Conservation (phyloP, 2,329 filamentous ascomycete species). For the Ophiostoma sp. region DNA sequence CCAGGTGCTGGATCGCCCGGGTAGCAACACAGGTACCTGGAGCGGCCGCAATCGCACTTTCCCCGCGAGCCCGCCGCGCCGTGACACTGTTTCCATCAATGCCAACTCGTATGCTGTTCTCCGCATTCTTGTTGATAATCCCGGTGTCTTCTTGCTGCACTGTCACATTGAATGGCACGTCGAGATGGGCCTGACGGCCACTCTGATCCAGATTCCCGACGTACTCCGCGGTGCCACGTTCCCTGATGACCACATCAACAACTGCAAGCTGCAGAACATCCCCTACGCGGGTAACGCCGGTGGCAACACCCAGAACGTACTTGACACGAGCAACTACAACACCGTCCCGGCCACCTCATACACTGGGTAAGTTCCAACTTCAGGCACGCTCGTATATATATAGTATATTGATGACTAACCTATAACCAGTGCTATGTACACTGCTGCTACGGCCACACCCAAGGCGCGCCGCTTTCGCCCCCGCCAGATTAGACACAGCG, state of each 20-base stretch:
- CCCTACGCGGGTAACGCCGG: constrained; percentile 60
- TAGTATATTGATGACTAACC: not conserved
- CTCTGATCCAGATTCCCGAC: constrained; percentile 52
- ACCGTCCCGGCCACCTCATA: constrained; percentile 45
- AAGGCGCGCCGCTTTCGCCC: constrained; percentile 13
- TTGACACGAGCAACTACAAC: constrained; percentile 50
- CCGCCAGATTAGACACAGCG: constrained; percentile 14
- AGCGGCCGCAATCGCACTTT: constrained; percentile 31
- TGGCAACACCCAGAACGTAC: constrained; percentile 52
- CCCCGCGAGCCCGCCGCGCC: constrained; percentile 31
- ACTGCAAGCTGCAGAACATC: constrained; percentile 42
- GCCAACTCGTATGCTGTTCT: constrained; percentile 44
- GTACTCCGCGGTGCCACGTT: constrained; percentile 51
- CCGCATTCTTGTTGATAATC: constrained; percentile 48
- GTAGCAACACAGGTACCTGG: constrained; percentile 36
- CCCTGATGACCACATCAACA: constrained; percentile 51
- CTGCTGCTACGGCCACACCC: constrained; percentile 7
- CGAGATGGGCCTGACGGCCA: constrained; percentile 51
- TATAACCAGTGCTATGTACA: constrained; percentile 13
- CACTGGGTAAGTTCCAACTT: constrained; percentile 35
- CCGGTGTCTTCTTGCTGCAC: constrained; percentile 52
- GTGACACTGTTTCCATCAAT: constrained; percentile 39
- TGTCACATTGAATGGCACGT: constrained; percentile 60
- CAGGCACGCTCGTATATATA: not conserved
- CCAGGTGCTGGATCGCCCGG: constrained; percentile 44